A percentile compares a stretch with the other conserved stretches of the same genome.
Evolutionary conservation across 2,329 filamentous ascomycete species (phyloP).

Genomic region (Keithomyces neogunnii): DNA sequence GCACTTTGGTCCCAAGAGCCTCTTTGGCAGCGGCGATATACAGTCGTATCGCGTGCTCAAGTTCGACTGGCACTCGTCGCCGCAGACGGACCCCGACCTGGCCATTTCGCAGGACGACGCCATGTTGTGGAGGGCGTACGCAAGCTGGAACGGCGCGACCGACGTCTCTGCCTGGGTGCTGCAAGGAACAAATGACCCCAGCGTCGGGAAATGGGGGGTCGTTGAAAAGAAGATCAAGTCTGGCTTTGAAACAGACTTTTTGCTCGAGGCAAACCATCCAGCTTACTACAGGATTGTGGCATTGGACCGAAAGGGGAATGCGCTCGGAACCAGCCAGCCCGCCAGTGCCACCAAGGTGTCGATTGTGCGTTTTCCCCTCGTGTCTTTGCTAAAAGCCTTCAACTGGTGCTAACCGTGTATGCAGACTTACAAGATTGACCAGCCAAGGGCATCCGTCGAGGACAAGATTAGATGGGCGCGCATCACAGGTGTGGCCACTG

Average conservation of each 20-base stretch:
- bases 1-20: constrained; percentile 16
- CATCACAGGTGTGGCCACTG: not conserved
- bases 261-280: constrained; percentile 2
- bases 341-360: not conserved
- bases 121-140: constrained; percentile 19
- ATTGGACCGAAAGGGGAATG: constrained; percentile 3
- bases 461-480: not conserved
- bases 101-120: constrained; percentile 4
- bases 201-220: not conserved
- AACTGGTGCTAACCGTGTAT: not conserved
- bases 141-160: constrained; percentile 29
- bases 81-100: constrained; percentile 10
- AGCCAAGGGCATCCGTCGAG: not conserved
- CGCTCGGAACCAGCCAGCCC: constrained; percentile 1
- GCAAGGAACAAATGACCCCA: constrained; percentile 18
- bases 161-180: constrained; percentile 28
- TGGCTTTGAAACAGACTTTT: constrained; percentile 6
- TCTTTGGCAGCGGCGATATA: constrained; percentile 10
- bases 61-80: constrained; percentile 17
- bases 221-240: not conserved
- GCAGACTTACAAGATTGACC: constrained; percentile 1
- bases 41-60: constrained; percentile 22
- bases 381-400: not conserved
- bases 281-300: constrained; percentile 3
- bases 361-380: constrained; percentile 1